Evolutionary conservation across 2,329 filamentous ascomycete species (phyloP), one percentile per base, ranked within the genome.

Genomic region (Cordyceps javanica): DNA sequence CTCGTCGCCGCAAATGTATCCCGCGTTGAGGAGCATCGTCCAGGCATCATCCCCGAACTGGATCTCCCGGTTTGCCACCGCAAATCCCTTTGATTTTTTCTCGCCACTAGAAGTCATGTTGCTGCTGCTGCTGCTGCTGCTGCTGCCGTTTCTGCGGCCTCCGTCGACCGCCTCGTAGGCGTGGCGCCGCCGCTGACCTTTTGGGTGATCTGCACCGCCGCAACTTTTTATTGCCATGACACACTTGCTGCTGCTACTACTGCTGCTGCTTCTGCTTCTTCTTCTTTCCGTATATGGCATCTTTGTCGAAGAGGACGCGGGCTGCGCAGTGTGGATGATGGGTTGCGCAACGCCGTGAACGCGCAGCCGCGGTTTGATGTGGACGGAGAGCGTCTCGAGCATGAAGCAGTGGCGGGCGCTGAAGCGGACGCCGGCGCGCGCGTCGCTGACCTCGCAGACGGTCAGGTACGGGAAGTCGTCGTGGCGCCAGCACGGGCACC

Each of bases 1-100:
- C 67, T 87, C 83, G 60, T 84, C 81, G 1, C 83, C 85, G 36
- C 70, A 77, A 16, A 87, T 80, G 60, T 74, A 74, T 1, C 81
- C 82, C 63, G 76, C 80, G 1, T 67, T 75, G 48, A 81, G 69
- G 34, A 87, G 65, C 64, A 80, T 72, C 21, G 66, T 65, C 72
- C 78, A 80, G 52, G 81, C 68, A 5, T 70, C 69, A 34, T 77
- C 71, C 4, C 64, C 62, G 48, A 82, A 76, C 51, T 73, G 69
- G 3, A 72, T 68, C 64, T 79, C 75, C 21, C 26, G 34, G 34
- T 4, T 28, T 26, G 21, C 7, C 0, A 25, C 16, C 6, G 36
- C 36, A 16, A 11, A 32, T 26, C 25, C 26, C 1, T n/a, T n/a
- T 26, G n/a, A 34, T 23, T 34, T 45, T 19, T 39, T 21, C 38